These are phyloP conservation scores for Cubamyces sp. DNA, from an alignment of 768 basidiomycete genomes.

Conservation along the genomic window DNA sequence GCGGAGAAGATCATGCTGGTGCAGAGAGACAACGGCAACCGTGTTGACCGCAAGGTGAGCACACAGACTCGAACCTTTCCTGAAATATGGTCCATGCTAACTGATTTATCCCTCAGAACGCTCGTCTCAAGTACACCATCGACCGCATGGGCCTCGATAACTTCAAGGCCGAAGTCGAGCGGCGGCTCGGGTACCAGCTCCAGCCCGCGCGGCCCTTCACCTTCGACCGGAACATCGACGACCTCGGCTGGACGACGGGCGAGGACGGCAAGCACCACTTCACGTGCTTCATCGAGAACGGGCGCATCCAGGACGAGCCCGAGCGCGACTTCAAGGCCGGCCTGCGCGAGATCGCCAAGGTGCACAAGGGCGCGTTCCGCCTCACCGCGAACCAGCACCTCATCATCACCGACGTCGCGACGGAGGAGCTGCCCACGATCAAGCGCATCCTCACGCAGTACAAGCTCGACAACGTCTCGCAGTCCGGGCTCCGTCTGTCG, in stretches of 20 bases:
- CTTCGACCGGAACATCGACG: slow-evolving; percentile 90
- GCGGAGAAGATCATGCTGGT: slow-evolving; percentile 94
- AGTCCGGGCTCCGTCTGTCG: slow-evolving; percentile 79
- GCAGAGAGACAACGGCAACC: slow-evolving; percentile 96
- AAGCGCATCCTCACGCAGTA: slow-evolving; percentile 81
- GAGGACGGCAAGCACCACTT: slow-evolving; percentile 90
- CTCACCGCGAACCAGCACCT: slow-evolving; percentile 96
- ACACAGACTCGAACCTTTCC: slow-evolving; percentile 33
- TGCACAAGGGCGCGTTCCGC: slow-evolving; percentile 93
- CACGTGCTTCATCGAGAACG: slow-evolving; percentile 96
- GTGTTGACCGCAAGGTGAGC: slow-evolving; percentile 60
- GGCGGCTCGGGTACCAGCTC: slow-evolving; percentile 79
- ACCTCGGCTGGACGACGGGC: slow-evolving; percentile 92
- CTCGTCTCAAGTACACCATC: slow-evolving; percentile 94
- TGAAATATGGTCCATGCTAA: slow-evolving; percentile 4
- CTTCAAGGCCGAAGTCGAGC: slow-evolving; percentile 91
- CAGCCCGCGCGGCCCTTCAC: slow-evolving; percentile 73
- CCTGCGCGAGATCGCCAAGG: slow-evolving; percentile 87
- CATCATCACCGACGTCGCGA: slow-evolving; percentile 79
- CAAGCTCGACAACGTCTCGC: slow-evolving; percentile 85
- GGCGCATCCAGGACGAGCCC: slow-evolving; percentile 94
- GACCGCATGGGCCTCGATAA: slow-evolving; percentile 90
- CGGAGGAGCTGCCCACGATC: slow-evolving; percentile 74
- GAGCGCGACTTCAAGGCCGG: slow-evolving; percentile 91
- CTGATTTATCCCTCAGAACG: slow-evolving; percentile 52